Base-by-base conservation (phyloP, 2,329 filamentous ascomycete species). In the Penicillium sclerotigenum region DNA sequence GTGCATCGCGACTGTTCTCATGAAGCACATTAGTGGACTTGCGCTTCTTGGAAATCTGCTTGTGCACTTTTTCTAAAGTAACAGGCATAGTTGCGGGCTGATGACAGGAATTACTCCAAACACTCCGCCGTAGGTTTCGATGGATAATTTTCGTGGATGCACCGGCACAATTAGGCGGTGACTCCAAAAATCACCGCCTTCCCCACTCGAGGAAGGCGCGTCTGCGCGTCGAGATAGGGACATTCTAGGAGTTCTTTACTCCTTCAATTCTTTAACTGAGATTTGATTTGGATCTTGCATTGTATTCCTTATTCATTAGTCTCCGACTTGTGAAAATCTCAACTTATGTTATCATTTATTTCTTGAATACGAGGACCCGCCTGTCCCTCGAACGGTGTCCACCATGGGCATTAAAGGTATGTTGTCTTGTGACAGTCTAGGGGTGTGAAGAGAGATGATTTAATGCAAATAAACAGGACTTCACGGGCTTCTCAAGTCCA, bases 401-500 rank as follows among this genome's bases (percentile, higher is more conserved):
- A 67, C 65, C 45, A 78, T 78, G 76, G 76, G 76, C 57, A 79
- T 79, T 60, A 73, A 77, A 73, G 76, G 76, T 75, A 67, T 38
- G 64, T 42, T 22, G 38, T 1, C 49, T 24, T n/a, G 31, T 36
- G 42, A 36, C 45, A 47, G 34, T 49, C 37, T 53, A 54, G 36
- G 51, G 14, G 16, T 16, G 42, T 36, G 38, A 26, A 16, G 34
- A 36, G 36, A 26, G 5, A 16, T 36, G 8, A 8, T 45, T 43
- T 65, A 37, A 65, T 54, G 29, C 5, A 26, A 24, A 5, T 5
- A 26, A 47, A 31, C 54, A 92, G 93, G 94, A 42, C 84, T 99
- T 52, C 82, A 97, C 33, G 91, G 91, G 36, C 81, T 97, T 58
- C 85, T 99, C 59, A 97, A 97, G 76, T 97, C 94, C 43, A 97